phyloP scores from a whole-genome alignment of 1,284 basidiomycete species.

The Trichosporon coremiiforme region DNA sequence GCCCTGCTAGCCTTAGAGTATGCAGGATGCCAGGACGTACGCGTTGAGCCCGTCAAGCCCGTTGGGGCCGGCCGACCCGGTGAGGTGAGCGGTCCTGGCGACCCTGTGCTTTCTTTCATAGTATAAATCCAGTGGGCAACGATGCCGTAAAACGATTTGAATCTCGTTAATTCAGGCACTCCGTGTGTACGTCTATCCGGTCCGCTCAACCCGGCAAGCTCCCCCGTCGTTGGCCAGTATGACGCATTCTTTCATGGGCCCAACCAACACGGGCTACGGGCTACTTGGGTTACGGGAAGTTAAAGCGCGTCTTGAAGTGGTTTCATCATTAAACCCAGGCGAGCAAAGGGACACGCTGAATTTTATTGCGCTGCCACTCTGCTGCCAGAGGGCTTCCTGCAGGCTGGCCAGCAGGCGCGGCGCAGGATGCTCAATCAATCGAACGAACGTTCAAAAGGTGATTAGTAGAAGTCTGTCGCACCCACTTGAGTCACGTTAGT shows the following conservation, averaged over 20 bases:
- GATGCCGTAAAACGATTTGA: slow-evolving; percentile 9
- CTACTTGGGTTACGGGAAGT: slow-evolving; percentile 16
- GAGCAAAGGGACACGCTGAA: neutral
- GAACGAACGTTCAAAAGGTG: neutral
- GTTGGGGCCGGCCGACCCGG: neutral
- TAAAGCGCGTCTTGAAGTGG: neutral
- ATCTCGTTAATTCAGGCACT: slow-evolving; percentile 6
- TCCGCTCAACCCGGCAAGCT: neutral
- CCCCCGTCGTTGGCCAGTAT: neutral
- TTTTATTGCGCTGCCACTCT: neutral
- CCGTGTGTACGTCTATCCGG: neutral
- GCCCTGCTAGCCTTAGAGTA: neutral
- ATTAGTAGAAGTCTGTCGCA: neutral
- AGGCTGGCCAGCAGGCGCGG: no score
- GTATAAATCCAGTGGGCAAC: neutral
- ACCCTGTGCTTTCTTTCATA: neutral
- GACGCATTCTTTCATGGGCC: slow-evolving; percentile 3
- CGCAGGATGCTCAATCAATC: neutral
- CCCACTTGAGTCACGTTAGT: neutral
- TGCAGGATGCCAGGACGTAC: neutral
- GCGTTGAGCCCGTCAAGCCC: neutral
- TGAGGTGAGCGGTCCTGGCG: neutral
- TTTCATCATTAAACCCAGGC: slow-evolving; percentile 13
- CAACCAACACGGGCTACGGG: slow-evolving; percentile 11
- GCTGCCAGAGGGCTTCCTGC: no score